Evolutionary conservation across 2,329 filamentous ascomycete species (phyloP), one percentile per base, ranked within the genome.

Genomic region (Talaromyces sp.): DNA sequence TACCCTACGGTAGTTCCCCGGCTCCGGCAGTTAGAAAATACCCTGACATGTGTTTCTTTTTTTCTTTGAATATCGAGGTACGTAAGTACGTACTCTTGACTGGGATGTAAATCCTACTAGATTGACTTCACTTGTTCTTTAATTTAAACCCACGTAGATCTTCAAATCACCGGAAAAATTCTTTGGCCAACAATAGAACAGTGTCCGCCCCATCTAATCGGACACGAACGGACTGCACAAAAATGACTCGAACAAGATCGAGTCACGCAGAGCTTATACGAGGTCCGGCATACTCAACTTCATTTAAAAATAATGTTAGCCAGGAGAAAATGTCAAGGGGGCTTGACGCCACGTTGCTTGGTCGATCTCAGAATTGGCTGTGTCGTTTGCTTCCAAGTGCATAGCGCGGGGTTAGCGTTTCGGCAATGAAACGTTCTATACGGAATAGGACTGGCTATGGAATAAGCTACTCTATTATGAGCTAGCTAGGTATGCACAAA

Each of bases 331-430:
- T 27, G 27, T 10, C 24, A 52, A 56, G 13, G n/a, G 37, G 50
- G 50, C 50, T 54, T 54, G 31, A 54, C 50, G 27, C 50, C 50
- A 54, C 50, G n/a, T 54, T 54, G 50, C 50, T 56, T 56, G 48
- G 14, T 33, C 24, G 33, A 56, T 37, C 31, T 37, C n/a, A 37
- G 10, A 22, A 22, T 37, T 22, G 31, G 31, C 31, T 56, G 50
- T 16, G 37, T 56, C 9, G 1, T 56, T 31, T 19, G 47, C 24
- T 16, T 50, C 13, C 45, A 56, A 39, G 1, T 60, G 41, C 41
- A 37, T 47, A 60, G 58, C n/a, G 41, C 31, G 41, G 39, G 58
- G 13, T 45, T 60, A 48, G 58, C 58, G 58, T 60, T 60, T 60
- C 41, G 58, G 58, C 41, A 60, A 47, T 60, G 58, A 48, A 33